phyloP scores from a whole-genome alignment of 1,284 basidiomycete genomes.

The Ceratobasidium sp. region DNA sequence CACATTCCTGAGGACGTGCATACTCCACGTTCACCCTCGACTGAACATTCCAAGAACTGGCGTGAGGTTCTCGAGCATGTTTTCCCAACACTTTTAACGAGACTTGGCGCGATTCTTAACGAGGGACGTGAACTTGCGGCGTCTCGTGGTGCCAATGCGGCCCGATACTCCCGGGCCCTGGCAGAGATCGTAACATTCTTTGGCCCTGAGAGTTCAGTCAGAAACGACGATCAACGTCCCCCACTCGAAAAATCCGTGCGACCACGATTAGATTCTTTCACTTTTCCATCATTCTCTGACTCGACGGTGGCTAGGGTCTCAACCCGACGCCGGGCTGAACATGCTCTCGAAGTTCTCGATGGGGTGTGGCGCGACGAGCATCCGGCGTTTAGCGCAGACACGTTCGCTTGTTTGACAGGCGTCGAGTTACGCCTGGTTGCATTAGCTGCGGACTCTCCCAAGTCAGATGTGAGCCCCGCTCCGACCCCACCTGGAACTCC shows the following conservation, averaged over 20 bases:
- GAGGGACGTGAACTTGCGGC: constrained; percentile 24
- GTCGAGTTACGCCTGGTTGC: constrained; percentile 16
- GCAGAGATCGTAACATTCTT: constrained; percentile 13
- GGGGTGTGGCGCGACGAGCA: constrained; percentile 36
- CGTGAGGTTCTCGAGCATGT: not conserved
- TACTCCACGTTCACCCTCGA: not conserved
- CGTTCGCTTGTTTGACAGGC: constrained; percentile 36
- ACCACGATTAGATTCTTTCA: constrained; percentile 25
- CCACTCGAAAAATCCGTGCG: not conserved
- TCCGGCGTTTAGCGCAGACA: constrained; percentile 35
- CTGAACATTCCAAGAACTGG: not conserved
- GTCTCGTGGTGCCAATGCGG: constrained; percentile 33
- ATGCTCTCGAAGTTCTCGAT: constrained; percentile 27
- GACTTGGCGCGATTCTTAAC: constrained; percentile 15
- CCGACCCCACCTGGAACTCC: constrained; percentile 4
- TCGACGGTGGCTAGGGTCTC: not conserved
- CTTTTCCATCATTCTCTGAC: constrained; percentile 36
- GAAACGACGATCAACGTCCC: not conserved
- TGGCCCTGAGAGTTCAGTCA: not conserved
- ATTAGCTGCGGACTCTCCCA: not conserved
- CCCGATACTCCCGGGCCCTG: constrained; percentile 20
- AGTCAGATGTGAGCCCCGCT: not conserved
- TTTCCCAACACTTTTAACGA: constrained; percentile 23
- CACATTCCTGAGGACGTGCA: not conserved
- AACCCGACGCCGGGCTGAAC: constrained; percentile 16